These are phyloP conservation scores for Papiliotrema nemorosa DNA, from an alignment of 1,284 basidiomycete species.

Conservation along the genomic window DNA sequence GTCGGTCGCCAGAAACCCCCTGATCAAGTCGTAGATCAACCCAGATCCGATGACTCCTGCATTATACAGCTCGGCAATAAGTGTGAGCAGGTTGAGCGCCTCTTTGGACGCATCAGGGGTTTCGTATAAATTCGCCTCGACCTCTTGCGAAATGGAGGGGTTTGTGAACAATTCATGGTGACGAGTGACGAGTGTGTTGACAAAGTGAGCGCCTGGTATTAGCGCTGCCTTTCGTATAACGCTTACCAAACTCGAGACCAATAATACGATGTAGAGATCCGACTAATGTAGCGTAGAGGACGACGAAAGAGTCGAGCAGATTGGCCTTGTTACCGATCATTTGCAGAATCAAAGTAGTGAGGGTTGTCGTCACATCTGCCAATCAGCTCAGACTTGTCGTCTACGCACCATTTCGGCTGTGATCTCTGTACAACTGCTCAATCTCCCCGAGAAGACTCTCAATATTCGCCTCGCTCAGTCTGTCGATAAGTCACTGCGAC, in stretches of 20 bases:
- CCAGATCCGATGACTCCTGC: constrained; percentile 86
- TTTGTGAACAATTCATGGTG: constrained; percentile 58
- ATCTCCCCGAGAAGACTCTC: constrained; percentile 71
- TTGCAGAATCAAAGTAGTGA: constrained; percentile 75
- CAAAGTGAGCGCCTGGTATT: constrained; percentile 66
- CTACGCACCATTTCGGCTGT: constrained; percentile 71
- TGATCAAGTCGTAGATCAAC: constrained; percentile 86
- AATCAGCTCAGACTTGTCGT: background rate
- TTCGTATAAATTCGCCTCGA: constrained; percentile 31
- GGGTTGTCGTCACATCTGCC: constrained; percentile 73
- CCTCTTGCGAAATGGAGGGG: constrained; percentile 4
- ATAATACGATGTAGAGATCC: constrained; percentile 78
- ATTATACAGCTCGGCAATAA: constrained; percentile 92
- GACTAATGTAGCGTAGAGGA: constrained; percentile 84
- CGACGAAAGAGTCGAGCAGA: constrained; percentile 84
- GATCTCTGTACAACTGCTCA: constrained; percentile 71
- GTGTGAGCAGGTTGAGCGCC: constrained; percentile 78
- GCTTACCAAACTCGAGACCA: constrained; percentile 83
- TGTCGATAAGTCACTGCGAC: constrained; percentile 34
- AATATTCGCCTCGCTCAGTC: constrained; percentile 89
- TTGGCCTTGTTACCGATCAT: constrained; percentile 79
- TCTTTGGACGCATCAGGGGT: constrained; percentile 64
- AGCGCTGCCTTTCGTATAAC: background rate
- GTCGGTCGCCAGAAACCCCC: constrained; percentile 62
- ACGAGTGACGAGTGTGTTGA: constrained; percentile 63